Conservation (phyloP, 805 yeast species). For the Lipomyces orientalis region DNA sequence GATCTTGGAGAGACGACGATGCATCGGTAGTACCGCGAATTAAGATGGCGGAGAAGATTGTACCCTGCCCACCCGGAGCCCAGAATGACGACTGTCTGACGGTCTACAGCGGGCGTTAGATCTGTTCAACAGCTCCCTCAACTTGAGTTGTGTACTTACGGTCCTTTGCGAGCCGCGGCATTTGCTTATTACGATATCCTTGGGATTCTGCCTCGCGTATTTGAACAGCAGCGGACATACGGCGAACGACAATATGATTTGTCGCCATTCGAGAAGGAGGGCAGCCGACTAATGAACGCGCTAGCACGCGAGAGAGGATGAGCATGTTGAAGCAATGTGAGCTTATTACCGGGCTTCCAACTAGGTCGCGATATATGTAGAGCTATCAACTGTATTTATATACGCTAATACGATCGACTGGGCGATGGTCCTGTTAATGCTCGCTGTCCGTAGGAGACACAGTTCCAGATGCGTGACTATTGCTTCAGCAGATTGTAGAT, state of each 20-base stretch:
- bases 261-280: background rate
- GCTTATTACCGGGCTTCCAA: background rate
- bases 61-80: constrained; percentile 80
- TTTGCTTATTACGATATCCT: background rate
- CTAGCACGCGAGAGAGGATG: background rate
- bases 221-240: background rate
- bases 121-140: background rate
- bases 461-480: background rate
- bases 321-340: background rate
- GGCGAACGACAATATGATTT: background rate
- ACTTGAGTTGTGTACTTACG: background rate
- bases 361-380: background rate
- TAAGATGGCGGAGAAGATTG: constrained; percentile 58
- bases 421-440: background rate
- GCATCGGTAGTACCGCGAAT: constrained; percentile 63
- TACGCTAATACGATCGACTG: background rate
- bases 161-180: background rate
- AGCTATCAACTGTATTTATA: background rate
- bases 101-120: constrained; percentile 13
- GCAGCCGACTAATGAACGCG: background rate
- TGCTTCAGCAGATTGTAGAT: background rate
- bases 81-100: constrained; percentile 54
- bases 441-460: background rate
- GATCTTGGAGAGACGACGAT: constrained; percentile 72
- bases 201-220: background rate